phyloP scores from a whole-genome alignment of 768 basidiomycete genomes.

The Boletus rex-veris region DNA sequence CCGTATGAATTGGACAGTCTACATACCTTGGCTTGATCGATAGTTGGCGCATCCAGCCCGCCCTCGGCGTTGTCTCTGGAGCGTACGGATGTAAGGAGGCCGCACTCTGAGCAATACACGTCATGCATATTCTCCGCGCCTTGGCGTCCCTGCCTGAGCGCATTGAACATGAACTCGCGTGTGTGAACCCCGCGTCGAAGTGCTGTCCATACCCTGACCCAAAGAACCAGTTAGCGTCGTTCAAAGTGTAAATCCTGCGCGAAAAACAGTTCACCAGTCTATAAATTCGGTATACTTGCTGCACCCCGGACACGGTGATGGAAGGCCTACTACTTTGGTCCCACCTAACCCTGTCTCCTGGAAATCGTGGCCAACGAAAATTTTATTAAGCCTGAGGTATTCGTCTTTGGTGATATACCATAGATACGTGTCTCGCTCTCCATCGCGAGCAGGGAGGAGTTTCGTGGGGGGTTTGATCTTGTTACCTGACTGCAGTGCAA shows the following conservation, averaged over 20 bases:
- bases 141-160: conserved; percentile 10
- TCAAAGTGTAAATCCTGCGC: not conserved
- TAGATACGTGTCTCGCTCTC: not conserved
- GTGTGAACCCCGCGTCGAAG: conserved; percentile 17
- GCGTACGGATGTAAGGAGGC: conserved; percentile 7
- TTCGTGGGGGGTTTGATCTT: conserved; percentile 12
- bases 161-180: conserved; percentile 16
- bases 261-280: conserved; percentile 1
- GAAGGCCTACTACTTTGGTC: conserved; percentile 12
- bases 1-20: too few species aligned
- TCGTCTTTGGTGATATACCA: conserved; percentile 21
- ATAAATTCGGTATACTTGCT: conserved; percentile 18
- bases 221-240: not conserved
- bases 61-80: conserved; percentile 16
- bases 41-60: conserved; percentile 10
- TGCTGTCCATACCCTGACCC: conserved; percentile 14
- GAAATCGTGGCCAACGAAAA: conserved; percentile 11
- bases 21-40: conserved; percentile 6
- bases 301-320: conserved; percentile 5
- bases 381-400: conserved; percentile 13
- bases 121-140: conserved; percentile 19
- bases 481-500: not conserved
- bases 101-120: conserved; percentile 20
- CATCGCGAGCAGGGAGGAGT: not conserved
- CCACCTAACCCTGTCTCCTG: conserved; percentile 13